A percentile compares a stretch with the other conserved stretches of the same genome.
phyloP scores from a whole-genome alignment of 1,284 basidiomycete species.

The Stereum hirsutum region DNA sequence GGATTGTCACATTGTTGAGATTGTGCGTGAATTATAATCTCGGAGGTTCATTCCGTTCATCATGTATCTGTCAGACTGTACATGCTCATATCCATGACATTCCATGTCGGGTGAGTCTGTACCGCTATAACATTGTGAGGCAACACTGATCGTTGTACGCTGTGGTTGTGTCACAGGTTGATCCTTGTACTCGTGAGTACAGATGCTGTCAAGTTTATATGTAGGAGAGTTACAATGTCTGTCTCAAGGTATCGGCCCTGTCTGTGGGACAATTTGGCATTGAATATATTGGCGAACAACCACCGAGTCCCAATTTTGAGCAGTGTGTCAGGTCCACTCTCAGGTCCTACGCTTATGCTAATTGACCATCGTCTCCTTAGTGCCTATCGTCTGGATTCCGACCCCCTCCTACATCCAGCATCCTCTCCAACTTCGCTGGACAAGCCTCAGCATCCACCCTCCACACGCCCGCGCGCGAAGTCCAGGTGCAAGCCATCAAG shows the following conservation, averaged over 20 bases:
- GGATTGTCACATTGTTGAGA: slow-evolving; percentile 44
- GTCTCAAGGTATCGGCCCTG: slow-evolving; percentile 39
- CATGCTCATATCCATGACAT: slow-evolving; percentile 65
- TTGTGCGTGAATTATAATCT: slow-evolving; percentile 33
- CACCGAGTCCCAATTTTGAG: slow-evolving; percentile 12
- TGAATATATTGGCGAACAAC: slow-evolving; percentile 32
- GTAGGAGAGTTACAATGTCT: background rate
- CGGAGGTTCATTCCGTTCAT: background rate
- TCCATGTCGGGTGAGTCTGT: slow-evolving; percentile 49
- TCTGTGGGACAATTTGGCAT: slow-evolving; percentile 46
- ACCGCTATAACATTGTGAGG: background rate
- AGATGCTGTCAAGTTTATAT: background rate
- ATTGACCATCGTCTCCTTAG: slow-evolving; percentile 9
- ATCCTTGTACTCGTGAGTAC: slow-evolving; percentile 41
- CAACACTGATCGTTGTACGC: background rate
- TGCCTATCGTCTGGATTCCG: slow-evolving; percentile 17
- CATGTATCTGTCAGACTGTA: slow-evolving; percentile 34
- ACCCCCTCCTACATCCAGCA: slow-evolving; percentile 25
- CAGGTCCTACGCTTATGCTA: background rate
- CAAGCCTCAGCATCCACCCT: slow-evolving; percentile 4
- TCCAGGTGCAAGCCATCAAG: slow-evolving; percentile 47
- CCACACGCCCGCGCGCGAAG: slow-evolving; percentile 31
- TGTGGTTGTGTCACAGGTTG: slow-evolving; percentile 26
- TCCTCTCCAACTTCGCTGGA: slow-evolving; percentile 7
- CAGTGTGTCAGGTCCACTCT: slow-evolving; percentile 9